Conservation (phyloP, 805 yeast genomes). For the Cephaloascus albidus region DNA sequence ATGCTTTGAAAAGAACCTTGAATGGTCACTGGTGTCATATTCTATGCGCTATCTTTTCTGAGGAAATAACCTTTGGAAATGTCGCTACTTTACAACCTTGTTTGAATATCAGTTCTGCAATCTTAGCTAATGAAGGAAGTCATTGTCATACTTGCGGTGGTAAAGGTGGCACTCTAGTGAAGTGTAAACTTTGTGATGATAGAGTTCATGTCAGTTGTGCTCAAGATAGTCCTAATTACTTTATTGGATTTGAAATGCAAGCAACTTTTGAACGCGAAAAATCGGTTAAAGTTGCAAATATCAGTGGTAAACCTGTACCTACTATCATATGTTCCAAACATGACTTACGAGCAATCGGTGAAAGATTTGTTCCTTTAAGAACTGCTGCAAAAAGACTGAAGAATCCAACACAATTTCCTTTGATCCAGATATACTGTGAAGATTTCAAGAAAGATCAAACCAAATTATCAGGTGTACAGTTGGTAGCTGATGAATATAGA, state of each 20-base stretch:
- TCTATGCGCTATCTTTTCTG: conserved; percentile 53
- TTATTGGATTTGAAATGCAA: conserved; percentile 44
- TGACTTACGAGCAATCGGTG: conserved; percentile 6
- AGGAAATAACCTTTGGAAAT: conserved; percentile 34
- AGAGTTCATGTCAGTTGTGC: conserved; percentile 51
- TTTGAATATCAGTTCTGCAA: conserved; percentile 20
- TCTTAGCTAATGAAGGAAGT: conserved; percentile 17
- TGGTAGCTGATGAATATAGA: not conserved
- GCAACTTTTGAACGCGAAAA: conserved; percentile 12
- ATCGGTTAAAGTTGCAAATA: conserved; percentile 10
- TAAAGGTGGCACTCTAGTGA: conserved; percentile 38
- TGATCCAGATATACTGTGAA: conserved; percentile 28
- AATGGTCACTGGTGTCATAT: conserved; percentile 75
- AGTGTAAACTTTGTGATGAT: conserved; percentile 36
- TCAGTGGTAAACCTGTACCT: conserved; percentile 33
- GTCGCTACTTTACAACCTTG: conserved; percentile 36
- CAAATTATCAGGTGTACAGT: not conserved
- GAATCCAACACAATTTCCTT: conserved; percentile 20
- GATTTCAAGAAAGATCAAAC: conserved; percentile 13
- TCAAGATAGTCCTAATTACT: conserved; percentile 31
- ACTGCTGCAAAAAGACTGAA: conserved; percentile 18
- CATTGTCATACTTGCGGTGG: conserved; percentile 37
- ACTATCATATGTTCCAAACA: conserved; percentile 34
- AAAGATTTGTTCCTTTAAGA: conserved; percentile 16
- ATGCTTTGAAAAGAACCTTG: conserved; percentile 59